Conservation (phyloP, 2,329 filamentous ascomycete genomes). For the Penicillium crustosum region DNA sequence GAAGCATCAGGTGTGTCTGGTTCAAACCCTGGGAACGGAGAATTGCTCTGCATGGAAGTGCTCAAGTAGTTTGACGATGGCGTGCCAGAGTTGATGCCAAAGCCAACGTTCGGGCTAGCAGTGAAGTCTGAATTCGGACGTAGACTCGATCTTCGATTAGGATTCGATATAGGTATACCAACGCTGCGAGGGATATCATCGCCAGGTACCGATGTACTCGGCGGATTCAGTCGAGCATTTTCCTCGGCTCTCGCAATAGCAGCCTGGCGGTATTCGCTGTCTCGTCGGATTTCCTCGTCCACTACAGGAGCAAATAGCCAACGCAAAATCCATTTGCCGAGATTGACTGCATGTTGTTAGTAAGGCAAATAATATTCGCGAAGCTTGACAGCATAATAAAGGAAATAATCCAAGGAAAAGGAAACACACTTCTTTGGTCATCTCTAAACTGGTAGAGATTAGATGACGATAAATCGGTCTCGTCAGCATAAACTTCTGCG, state of each 20-base stretch:
- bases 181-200: slow-evolving; percentile 38
- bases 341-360: slow-evolving; percentile 65
- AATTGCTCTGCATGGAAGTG: slow-evolving; percentile 35
- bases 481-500: slow-evolving; percentile 94
- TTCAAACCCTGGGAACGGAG: slow-evolving; percentile 29
- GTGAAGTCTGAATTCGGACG: slow-evolving; percentile 62
- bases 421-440: slow-evolving; percentile 79
- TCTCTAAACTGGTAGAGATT: slow-evolving; percentile 80
- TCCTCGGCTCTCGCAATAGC: slow-evolving; percentile 65
- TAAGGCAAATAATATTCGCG: not conserved
- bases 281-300: slow-evolving; percentile 83
- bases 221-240: slow-evolving; percentile 54
- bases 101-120: slow-evolving; percentile 64
- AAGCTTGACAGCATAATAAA: not conserved
- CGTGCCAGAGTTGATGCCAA: slow-evolving; percentile 71
- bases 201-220: slow-evolving; percentile 62
- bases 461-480: slow-evolving; percentile 62
- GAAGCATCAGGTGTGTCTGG: slow-evolving; percentile 36
- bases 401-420: not conserved
- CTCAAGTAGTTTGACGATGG: slow-evolving; percentile 32
- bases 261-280: slow-evolving; percentile 69
- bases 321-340: slow-evolving; percentile 93
- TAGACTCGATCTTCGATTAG: slow-evolving; percentile 54
- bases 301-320: slow-evolving; percentile 89
- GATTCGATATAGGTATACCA: slow-evolving; percentile 30